A percentile compares a stretch with the other conserved stretches of the same genome.
These are phyloP conservation scores for Botrytis elliptica DNA, from an alignment of 2,329 filamentous ascomycete genomes.

Conservation along the genomic window DNA sequence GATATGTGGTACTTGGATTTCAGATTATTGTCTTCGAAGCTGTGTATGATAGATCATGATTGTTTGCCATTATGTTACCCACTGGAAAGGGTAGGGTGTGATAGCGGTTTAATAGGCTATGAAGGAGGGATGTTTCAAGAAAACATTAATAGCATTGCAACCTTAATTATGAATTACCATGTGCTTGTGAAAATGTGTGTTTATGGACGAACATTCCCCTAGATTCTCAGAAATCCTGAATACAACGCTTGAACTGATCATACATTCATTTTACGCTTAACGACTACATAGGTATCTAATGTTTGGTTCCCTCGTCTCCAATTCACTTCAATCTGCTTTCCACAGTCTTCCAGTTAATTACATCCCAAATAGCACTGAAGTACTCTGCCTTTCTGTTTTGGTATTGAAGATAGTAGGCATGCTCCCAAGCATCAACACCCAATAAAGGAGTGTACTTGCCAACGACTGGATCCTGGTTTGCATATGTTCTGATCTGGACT, in stretches of 20 bases:
- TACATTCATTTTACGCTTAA: conserved; percentile 3
- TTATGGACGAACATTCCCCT: not conserved
- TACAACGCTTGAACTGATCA: not conserved
- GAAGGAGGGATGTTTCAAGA: not conserved
- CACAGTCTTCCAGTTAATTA: conserved; percentile 92
- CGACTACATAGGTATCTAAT: conserved; percentile 3
- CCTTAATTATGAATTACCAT: not conserved
- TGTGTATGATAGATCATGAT: not conserved
- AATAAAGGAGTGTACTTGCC: conserved; percentile 80
- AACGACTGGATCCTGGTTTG: conserved; percentile 87
- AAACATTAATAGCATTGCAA: not conserved
- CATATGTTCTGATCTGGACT: conserved; percentile 65
- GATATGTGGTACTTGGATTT: not conserved
- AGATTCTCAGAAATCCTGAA: not conserved
- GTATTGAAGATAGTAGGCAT: conserved; percentile 94
- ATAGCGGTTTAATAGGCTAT: not conserved
- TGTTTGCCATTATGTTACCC: not conserved
- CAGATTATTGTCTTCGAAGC: not conserved
- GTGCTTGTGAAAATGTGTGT: not conserved
- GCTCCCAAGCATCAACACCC: conserved; percentile 94
- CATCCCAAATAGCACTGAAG: conserved; percentile 90
- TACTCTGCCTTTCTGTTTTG: conserved; percentile 97
- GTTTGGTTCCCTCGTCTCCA: not conserved
- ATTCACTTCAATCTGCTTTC: conserved; percentile 64
- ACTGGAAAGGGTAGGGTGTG: no score